A percentile compares a stretch with the other conserved stretches of the same genome.
Evolutionary conservation across 768 basidiomycete species (phyloP).

Genomic region (Mycena vulgaris): DNA sequence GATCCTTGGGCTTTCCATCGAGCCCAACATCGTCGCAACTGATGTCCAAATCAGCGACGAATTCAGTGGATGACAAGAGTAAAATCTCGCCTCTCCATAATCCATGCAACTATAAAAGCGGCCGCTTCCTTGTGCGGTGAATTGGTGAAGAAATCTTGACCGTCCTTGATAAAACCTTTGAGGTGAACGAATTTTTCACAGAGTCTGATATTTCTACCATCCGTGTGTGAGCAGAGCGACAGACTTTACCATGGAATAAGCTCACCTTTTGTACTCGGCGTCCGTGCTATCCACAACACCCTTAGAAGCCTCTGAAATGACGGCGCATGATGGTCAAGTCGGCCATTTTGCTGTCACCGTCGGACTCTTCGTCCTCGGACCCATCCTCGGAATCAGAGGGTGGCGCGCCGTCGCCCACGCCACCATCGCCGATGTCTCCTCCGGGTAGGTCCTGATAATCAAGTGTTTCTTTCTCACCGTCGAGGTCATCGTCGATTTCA

Average conservation of each 20-base stretch:
- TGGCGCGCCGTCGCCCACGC: too few species aligned
- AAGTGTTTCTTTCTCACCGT: conserved; percentile 25
- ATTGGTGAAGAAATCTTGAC: conserved; percentile 37
- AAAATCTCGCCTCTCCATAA: conserved; percentile 41
- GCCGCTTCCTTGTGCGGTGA: conserved; percentile 37
- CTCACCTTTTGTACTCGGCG: conserved; percentile 48
- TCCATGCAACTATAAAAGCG: conserved; percentile 46
- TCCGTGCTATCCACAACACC: conserved; percentile 49
- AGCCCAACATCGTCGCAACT: conserved; percentile 48
- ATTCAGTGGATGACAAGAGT: not conserved
- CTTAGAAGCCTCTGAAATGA: conserved; percentile 45
- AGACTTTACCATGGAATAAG: conserved; percentile 44
- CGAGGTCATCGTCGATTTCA: conserved; percentile 32
- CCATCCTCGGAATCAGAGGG: conserved; percentile 6
- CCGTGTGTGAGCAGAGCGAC: too few species aligned
- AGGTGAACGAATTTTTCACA: conserved; percentile 38
- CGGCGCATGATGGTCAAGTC: conserved; percentile 9
- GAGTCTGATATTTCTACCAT: conserved; percentile 40
- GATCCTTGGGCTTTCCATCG: conserved; percentile 42
- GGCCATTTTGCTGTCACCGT: conserved; percentile 22
- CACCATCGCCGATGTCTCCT: too few species aligned
- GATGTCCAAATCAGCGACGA: conserved; percentile 1
- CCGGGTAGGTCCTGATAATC: too few species aligned
- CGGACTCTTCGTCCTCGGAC: conserved; percentile 25
- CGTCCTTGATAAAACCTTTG: conserved; percentile 36